Evolutionary conservation across 306 rosid genomes (phyloP).

Genomic region (Senna siamea): DNA sequence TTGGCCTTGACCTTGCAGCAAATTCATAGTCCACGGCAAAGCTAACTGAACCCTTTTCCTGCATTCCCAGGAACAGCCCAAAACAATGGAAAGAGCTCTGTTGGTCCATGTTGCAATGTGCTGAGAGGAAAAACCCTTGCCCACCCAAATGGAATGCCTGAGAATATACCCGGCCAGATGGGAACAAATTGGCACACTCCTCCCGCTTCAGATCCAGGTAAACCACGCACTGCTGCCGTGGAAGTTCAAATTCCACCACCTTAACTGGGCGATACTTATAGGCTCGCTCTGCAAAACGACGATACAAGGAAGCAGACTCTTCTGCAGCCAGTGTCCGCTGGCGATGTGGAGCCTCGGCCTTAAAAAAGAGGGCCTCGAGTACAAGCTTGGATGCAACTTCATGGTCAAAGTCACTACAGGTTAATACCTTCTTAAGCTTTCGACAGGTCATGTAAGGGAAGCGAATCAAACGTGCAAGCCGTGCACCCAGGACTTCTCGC

Average conservation of each 20-base stretch:
- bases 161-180: conserved; percentile 96
- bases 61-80: conserved; percentile 96
- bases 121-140: conserved; percentile 95
- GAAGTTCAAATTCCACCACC: conserved; percentile 95
- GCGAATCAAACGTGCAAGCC: conserved; percentile 82
- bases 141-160: conserved; percentile 99
- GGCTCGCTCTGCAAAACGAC: conserved; percentile 88
- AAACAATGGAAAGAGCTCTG: conserved; percentile 94
- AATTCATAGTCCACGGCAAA: conserved; percentile 96
- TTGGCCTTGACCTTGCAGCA: conserved; percentile 83
- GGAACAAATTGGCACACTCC: conserved; percentile 74
- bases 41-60: conserved; percentile 91
- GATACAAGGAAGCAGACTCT: conserved; percentile 62
- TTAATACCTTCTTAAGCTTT: conserved; percentile 87
- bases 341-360: conserved; percentile 94
- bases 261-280: conserved; percentile 96
- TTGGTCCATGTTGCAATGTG: conserved; percentile 99
- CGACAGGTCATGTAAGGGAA: conserved; percentile 93
- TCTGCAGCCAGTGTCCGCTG: conserved; percentile 83
- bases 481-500: conserved; percentile 69
- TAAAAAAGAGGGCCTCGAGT: conserved; percentile 86
- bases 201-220: conserved; percentile 93
- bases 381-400: conserved; percentile 88
- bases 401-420: conserved; percentile 84
- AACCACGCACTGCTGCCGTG: conserved; percentile 92